Evolutionary conservation across 306 rosid genomes (phyloP).

Genomic region (Quercus mongolica): DNA sequence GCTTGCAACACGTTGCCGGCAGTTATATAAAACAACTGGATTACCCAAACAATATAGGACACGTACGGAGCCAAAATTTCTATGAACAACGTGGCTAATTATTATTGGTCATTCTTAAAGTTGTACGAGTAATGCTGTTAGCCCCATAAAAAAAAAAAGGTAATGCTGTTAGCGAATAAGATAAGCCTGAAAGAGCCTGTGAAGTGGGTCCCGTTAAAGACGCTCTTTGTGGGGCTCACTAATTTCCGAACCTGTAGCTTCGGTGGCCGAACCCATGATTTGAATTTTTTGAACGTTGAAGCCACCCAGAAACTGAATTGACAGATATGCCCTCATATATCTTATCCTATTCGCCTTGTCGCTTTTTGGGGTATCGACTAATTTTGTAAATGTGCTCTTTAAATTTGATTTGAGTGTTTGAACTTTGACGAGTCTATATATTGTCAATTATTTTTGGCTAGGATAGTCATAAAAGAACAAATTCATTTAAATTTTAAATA

Average conservation of each 20-base stretch:
- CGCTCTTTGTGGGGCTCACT: conserved; percentile 50
- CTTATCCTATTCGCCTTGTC: neutral
- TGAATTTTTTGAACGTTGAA: conserved; percentile 73
- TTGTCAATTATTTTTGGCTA: too few relatives aligned
- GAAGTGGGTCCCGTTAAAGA: conserved; percentile 40
- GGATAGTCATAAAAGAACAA: too few relatives aligned
- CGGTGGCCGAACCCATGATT: conserved; percentile 40
- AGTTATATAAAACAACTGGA: too few relatives aligned
- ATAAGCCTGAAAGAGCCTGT: neutral
- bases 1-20: neutral
- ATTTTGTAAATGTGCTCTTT: neutral
- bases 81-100: neutral
- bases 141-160: too few relatives aligned
- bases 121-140: too few relatives aligned
- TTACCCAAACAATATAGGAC: neutral
- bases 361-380: neutral
- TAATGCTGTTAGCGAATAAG: too few relatives aligned
- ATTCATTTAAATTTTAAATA: too few relatives aligned
- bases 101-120: neutral
- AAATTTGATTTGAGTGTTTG: too few relatives aligned
- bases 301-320: neutral
- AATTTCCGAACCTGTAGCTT: conserved; percentile 34
- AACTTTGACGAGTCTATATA: too few relatives aligned
- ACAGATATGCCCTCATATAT: conserved; percentile 18
- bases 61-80: conserved; percentile 2